Base-by-base conservation (phyloP, 1,284 basidiomycete genomes). In the Macrocystidia cucumis region DNA sequence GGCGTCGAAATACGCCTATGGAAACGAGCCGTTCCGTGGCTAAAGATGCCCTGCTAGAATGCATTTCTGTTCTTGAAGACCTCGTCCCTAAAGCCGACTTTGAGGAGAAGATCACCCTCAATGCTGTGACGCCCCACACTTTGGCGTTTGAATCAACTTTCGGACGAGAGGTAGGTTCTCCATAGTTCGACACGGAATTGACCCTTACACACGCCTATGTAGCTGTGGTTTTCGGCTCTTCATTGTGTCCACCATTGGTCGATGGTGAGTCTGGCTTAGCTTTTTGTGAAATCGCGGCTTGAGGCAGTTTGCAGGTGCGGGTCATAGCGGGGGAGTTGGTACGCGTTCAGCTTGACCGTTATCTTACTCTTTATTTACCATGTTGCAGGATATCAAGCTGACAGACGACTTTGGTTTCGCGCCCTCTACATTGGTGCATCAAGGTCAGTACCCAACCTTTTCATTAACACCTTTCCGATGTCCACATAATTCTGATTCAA, bases 191-290 rank as follows among this genome's bases (percentile, higher is more conserved):
- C 18, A 23, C 28, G 17, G n/a, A 21, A 4, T 12, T 16, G n/a
- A 12, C 22, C n/a, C 35, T 24, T n/a, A n/a, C 20, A 7, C 12
- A 20, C 22, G 7, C 9, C 5, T 12, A 29, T 37, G 19, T 31
- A 89, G 83, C 56, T 91, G n/a, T 91, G 88, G 88, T 91, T 91
- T 54, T 72, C 74, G n/a, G 74, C 68, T 16, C 57, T 91, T 18
- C 87, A 91, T 52, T 86, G 86, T 29, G 80, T 90, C 23, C 84
- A 88, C 55, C 85, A 87, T 52, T 88, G 82, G 82, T 84, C 82
- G 11, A 86, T 87, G 81, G 81, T 85, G 51, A 47, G 70, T 51
- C 12, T 36, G 31, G 19, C 21, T 21, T 12, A 32, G 32, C 39
- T 34, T 8, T 30, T 29, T 20, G 35, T n/a, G 9, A 35, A 27